Base-by-base conservation (phyloP, 2,329 filamentous ascomycete species). In the Fusarium chaquense region DNA sequence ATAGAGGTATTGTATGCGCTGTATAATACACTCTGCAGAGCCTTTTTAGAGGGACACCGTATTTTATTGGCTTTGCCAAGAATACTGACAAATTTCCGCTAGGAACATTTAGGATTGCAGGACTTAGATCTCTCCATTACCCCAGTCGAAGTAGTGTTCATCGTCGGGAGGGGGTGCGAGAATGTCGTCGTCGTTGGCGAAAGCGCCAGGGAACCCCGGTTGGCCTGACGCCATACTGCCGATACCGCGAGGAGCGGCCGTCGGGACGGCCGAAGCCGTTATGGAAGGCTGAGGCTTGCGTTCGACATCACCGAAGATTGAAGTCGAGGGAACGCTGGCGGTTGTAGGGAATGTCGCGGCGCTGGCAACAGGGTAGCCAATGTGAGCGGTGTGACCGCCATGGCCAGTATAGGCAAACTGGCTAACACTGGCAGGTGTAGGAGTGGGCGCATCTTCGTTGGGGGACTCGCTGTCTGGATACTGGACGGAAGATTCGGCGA, bases 91-190 rank as follows among this genome's bases (percentile, higher is more conserved):
- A 16, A 15, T 58, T 18, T 50, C 63, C 40, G 18, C 8, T 38
- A 56, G 44, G 56, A 38, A 41, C 30, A 32, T 38, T 51, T 32
- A 20, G 36, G 28, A 35, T 38, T 20, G 4, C 4, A 11, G 11
- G 28, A n/a, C 13, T 53, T 41, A 83, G 58, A 79, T 76, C 70
- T 83, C 81, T 43, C 80, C 81, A 16, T 82, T 79, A 6, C 72
- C 69, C 22, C 57, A 63, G n/a, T 70, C 58, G 51, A 70, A 64
- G 45, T 53, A 69, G 41, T 54, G 50, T 10, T 55, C 41, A 12
- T 70, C 62, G 20, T 70, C 63, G 4, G 33, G 32, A n/a, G 36
- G 38, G 3, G 51, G 30, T 13, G 16, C 53, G 12, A 49, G 47
- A 10, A 38, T 47, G 38, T 44, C n/a, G 28, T 20, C 24, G 16